Base-by-base conservation (phyloP, 139 green algal species). In the Limnomonas spitsbergensis region DNA sequence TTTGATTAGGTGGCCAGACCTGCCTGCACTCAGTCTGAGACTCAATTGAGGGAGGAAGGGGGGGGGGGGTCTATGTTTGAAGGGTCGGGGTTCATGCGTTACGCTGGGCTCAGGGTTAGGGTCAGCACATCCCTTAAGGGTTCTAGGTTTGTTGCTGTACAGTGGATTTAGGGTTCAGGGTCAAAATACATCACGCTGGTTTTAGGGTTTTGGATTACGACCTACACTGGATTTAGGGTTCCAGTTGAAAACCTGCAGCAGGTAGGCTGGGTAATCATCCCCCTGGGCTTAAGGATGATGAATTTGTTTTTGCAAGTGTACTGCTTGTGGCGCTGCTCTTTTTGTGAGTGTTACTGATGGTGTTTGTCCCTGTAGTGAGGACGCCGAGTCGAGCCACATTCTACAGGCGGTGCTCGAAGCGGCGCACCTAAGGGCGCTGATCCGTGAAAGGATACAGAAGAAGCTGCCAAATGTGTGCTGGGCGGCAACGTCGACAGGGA, bases 361-460 rank as follows among this genome's bases (percentile, higher is more conserved):
- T 61, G 47, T 61, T 70, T 69, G 73, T 52, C 37, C 1, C 32
- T 9, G 38, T 78, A 87, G 79, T 70, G 76, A 80, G 47, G 70
- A 69, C 1, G 82, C 86, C 3, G 54, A 69, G 4, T 61, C 81
- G 3, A 4, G 7, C 0, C 85, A 94, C 80, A 86, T 94, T 6
- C 39, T 89, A 36, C 81, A 87, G 66, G 86, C 84, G 9, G 77
- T 94, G 35, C 76, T 94, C 66, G 82, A 91, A n/a, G 84, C 88
- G 9, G 88, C 84, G 1, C 87, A 89, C 70, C 54, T 94, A n/a
- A 81, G 90, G 24, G 20, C 47, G 14, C 14, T 61, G 14, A 14
- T 61, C 47, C 47, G 20, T 61, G 47, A 14, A 29, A 61, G 47
- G 47, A 61, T 29, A 61, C 47, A 14, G 20, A 61, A 61, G 20